These are phyloP conservation scores for Naganishia vishniacii DNA, from an alignment of 768 basidiomycete species.

Conservation along the genomic window DNA sequence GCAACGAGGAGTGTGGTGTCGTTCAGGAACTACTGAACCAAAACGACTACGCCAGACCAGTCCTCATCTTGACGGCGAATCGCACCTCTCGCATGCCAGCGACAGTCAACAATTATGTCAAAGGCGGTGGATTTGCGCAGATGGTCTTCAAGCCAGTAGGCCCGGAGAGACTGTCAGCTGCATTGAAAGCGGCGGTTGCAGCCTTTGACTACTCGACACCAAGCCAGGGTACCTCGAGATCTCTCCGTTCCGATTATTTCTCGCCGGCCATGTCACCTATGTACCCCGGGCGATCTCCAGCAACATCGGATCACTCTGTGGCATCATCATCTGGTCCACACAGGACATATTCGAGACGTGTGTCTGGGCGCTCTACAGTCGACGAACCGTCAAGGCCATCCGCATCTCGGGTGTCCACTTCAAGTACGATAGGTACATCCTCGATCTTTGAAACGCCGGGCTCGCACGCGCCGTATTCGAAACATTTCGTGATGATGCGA, in stretches of 20 bases:
- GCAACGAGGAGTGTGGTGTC: slow-evolving; percentile 68
- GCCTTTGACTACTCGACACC: slow-evolving; percentile 44
- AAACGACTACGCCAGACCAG: slow-evolving; percentile 60
- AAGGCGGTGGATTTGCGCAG: slow-evolving; percentile 80
- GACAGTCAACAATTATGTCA: slow-evolving; percentile 66
- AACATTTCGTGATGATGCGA: slow-evolving; percentile 19
- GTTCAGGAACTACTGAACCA: slow-evolving; percentile 58
- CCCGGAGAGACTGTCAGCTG: slow-evolving; percentile 64
- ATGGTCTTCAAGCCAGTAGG: slow-evolving; percentile 83
- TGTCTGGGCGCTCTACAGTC: not conserved
- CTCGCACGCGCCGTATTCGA: slow-evolving; percentile 2
- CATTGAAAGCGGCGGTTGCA: slow-evolving; percentile 62
- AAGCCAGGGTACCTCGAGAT: slow-evolving; percentile 12
- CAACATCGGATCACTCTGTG: slow-evolving; percentile 12
- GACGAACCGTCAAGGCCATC: slow-evolving; percentile 7
- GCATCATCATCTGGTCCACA: slow-evolving; percentile 4
- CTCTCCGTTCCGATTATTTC: slow-evolving; percentile 26
- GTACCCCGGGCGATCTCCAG: slow-evolving; percentile 11
- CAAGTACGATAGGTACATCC: slow-evolving; percentile 14
- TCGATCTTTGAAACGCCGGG: slow-evolving; percentile 11
- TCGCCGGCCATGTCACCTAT: slow-evolving; percentile 23
- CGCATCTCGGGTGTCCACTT: slow-evolving; percentile 11
- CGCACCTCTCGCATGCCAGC: slow-evolving; percentile 55
- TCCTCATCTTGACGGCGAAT: slow-evolving; percentile 67
- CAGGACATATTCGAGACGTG: slow-evolving; percentile 2